Evolutionary conservation across 164 flowering plant genomes (phyloP).

Genomic region (Houttuynia cordata): DNA sequence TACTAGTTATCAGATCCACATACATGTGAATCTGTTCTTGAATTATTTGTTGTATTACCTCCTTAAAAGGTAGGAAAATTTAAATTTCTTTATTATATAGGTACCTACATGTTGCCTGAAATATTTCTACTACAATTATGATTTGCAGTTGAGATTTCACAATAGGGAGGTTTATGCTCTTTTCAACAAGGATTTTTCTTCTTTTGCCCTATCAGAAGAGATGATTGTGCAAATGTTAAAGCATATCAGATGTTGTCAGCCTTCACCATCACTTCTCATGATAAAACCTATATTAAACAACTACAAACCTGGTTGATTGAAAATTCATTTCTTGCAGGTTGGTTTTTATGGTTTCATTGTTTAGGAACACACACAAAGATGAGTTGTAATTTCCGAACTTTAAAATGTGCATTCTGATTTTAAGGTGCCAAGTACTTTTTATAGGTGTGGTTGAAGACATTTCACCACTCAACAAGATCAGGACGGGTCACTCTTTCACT

Average conservation of each 20-base stretch:
- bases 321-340: conserved; percentile 41
- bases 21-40: too few species aligned
- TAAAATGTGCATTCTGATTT: not conserved
- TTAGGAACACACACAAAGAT: not conserved
- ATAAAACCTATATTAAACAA: conserved; percentile 27
- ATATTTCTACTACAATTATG: too few species aligned
- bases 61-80: not conserved
- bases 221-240: conserved; percentile 20
- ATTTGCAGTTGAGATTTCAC: conserved; percentile 41
- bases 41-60: not conserved
- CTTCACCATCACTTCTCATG: conserved; percentile 25
- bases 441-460: not conserved
- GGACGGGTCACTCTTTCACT: not conserved
- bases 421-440: not conserved
- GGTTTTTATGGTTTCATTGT: not conserved
- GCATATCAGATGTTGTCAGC: conserved; percentile 59
- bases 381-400: not conserved
- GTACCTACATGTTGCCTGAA: not conserved
- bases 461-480: not conserved
- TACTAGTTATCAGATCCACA: too few species aligned
- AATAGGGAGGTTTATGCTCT: conserved; percentile 28
- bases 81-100: not conserved
- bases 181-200: conserved; percentile 51
- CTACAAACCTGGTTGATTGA: conserved; percentile 39
- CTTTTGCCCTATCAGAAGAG: conserved; percentile 60